Percentiles rank a stretch among this genome's conserved stretches.
Conservation (phyloP, 202 grass and related monocot species). For the Setaria italica region DNA sequence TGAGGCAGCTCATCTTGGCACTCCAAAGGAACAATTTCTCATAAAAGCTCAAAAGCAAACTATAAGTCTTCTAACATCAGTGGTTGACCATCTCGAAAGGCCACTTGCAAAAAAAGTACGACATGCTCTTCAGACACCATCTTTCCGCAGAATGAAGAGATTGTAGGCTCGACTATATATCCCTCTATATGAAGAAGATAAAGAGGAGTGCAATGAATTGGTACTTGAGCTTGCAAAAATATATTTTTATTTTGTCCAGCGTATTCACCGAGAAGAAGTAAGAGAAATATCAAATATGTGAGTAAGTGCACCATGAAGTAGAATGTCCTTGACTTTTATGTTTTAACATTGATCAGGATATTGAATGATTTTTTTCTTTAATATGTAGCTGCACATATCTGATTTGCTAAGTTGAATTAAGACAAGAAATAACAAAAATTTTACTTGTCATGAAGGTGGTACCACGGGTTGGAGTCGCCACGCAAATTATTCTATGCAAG, state of each 20-base stretch:
- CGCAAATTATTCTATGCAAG: conserved; percentile 29
- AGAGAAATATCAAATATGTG: conserved; percentile 34
- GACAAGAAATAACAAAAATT: not conserved
- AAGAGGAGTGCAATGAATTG: conserved; percentile 16
- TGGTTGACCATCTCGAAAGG: not conserved
- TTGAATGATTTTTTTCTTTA: no score
- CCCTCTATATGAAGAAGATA: conserved; percentile 30
- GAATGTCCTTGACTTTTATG: not conserved
- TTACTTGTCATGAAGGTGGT: conserved; percentile 26
- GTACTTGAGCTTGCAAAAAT: conserved; percentile 16
- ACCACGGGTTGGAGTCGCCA: conserved; percentile 7
- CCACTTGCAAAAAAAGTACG: conserved; percentile 6
- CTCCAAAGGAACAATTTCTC: conserved; percentile 27
- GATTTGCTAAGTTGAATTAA: no score
- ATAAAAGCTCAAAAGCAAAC: conserved; percentile 6
- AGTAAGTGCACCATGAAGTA: conserved; percentile 27
- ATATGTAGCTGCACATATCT: no score
- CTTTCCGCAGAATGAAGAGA: conserved; percentile 40
- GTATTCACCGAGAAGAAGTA: conserved; percentile 14
- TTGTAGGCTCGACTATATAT: conserved; percentile 46
- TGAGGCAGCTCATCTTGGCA: conserved; percentile 46
- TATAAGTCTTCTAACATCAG: conserved; percentile 12
- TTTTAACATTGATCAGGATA: no score
- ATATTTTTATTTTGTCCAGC: conserved; percentile 36
- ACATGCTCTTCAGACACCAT: conserved; percentile 40